Percentiles rank a stretch among this genome's conserved stretches.
Conservation (phyloP, 805 yeast species). For the Kazachstania martiniae region DNA sequence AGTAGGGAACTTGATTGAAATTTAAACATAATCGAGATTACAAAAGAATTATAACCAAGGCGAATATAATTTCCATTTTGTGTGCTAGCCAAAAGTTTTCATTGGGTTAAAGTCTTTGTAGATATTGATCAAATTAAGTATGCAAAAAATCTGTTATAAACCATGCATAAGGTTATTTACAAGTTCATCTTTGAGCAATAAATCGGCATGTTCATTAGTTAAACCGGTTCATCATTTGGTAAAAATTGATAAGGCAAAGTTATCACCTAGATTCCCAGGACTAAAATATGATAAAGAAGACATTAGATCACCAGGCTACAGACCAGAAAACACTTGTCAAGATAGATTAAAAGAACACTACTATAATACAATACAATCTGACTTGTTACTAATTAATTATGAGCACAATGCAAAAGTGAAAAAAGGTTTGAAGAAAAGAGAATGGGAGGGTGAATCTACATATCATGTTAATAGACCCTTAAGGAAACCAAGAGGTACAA, state of each 20-base stretch:
- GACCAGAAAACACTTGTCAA: conserved; percentile 63
- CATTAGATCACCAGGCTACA: conserved; percentile 66
- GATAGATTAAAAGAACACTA: conserved; percentile 77
- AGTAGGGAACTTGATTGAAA: too few relatives aligned
- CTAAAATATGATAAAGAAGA: conserved; percentile 59
- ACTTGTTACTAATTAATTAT: conserved; percentile 67
- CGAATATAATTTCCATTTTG: too few relatives aligned
- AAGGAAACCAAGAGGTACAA: conserved; percentile 65
- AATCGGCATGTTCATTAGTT: conserved; percentile 59
- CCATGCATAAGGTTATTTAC: conserved; percentile 14
- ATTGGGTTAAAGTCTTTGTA: too few relatives aligned
- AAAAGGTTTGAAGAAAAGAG: conserved; percentile 61
- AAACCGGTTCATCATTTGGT: conserved; percentile 90
- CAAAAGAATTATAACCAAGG: too few relatives aligned
- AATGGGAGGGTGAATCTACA: conserved; percentile 78
- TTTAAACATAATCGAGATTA: too few relatives aligned
- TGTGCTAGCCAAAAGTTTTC: too few relatives aligned
- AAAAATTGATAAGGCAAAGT: conserved; percentile 56
- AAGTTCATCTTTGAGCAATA: conserved; percentile 26
- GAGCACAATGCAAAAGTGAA: conserved; percentile 46
- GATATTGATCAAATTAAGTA: background rate
- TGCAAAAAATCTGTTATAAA: background rate
- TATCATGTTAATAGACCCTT: conserved; percentile 77
- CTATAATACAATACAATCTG: conserved; percentile 60
- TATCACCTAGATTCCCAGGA: conserved; percentile 67